These are phyloP conservation scores for Neoboletus subvelutipes DNA, from an alignment of 768 basidiomycete species.

Conservation along the genomic window DNA sequence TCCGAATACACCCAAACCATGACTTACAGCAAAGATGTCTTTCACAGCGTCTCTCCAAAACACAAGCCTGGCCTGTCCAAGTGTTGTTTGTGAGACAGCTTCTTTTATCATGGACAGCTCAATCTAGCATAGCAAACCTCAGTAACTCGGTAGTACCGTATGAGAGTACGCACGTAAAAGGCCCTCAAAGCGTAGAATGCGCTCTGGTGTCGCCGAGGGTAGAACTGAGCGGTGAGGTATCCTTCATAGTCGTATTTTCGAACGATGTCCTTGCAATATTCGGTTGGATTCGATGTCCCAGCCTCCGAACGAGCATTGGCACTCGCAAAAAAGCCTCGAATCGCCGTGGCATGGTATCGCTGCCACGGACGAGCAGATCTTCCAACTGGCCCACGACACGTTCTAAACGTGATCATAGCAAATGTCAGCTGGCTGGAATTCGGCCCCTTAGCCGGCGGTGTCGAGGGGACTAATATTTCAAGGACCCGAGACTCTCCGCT, in stretches of 20 bases:
- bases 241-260: slow-evolving; percentile 82
- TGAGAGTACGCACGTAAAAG: slow-evolving; percentile 63
- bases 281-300: slow-evolving; percentile 41
- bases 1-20: slow-evolving; percentile 18
- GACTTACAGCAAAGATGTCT: slow-evolving; percentile 56
- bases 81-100: slow-evolving; percentile 63
- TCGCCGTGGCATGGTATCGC: slow-evolving; percentile 1
- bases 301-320: slow-evolving; percentile 7
- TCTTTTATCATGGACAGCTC: slow-evolving; percentile 80
- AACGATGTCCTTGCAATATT: slow-evolving; percentile 71
- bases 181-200: slow-evolving; percentile 80
- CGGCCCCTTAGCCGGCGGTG: slow-evolving; percentile 23
- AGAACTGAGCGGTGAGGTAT: slow-evolving; percentile 68
- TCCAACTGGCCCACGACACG: slow-evolving; percentile 7
- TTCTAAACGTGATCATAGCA: slow-evolving; percentile 22
- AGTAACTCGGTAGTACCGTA: neutral
- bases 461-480: slow-evolving; percentile 13
- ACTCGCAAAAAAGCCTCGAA: slow-evolving; percentile 16
- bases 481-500: slow-evolving; percentile 5
- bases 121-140: slow-evolving; percentile 43
- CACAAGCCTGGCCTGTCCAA: slow-evolving; percentile 84
- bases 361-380: slow-evolving; percentile 10
- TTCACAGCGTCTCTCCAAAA: slow-evolving; percentile 86
- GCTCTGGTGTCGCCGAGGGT: slow-evolving; percentile 59
- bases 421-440: slow-evolving; percentile 2